Evolutionary conservation across 1,284 basidiomycete genomes (phyloP).

Genomic region (Irpex rosettiformis): DNA sequence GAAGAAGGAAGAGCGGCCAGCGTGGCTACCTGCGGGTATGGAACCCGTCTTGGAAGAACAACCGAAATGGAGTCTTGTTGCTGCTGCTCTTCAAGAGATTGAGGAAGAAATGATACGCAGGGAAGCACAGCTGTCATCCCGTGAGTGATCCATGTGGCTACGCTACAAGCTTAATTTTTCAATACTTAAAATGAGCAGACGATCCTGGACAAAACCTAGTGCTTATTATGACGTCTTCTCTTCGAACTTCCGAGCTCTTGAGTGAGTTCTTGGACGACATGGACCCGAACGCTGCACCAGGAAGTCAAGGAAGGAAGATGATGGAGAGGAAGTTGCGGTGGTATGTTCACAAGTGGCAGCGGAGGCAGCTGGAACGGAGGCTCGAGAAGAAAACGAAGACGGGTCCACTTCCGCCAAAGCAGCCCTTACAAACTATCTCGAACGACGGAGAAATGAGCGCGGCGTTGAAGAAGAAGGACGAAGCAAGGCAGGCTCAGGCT

Average conservation of each 20-base stretch:
- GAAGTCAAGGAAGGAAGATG: slow-evolving; percentile 66
- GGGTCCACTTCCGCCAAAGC: slow-evolving; percentile 4
- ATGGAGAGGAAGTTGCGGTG: slow-evolving; percentile 71
- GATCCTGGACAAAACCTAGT: slow-evolving; percentile 72
- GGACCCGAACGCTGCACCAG: slow-evolving; percentile 53
- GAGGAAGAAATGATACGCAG: slow-evolving; percentile 81
- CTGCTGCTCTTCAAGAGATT: slow-evolving; percentile 86
- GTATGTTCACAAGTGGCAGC: slow-evolving; percentile 84
- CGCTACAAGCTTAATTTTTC: background rate
- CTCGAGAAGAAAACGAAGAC: slow-evolving; percentile 25
- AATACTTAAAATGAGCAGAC: slow-evolving; percentile 30
- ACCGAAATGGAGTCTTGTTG: slow-evolving; percentile 91
- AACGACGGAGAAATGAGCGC: slow-evolving; percentile 46
- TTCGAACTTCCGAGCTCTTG: slow-evolving; percentile 71
- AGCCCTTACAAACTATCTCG: background rate
- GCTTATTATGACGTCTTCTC: slow-evolving; percentile 87
- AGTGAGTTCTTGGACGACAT: slow-evolving; percentile 76
- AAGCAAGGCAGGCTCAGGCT: slow-evolving; percentile 48
- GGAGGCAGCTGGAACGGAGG: slow-evolving; percentile 30
- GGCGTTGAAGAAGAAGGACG: slow-evolving; percentile 74
- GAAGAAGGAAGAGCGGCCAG: slow-evolving; percentile 19
- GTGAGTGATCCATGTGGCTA: slow-evolving; percentile 15
- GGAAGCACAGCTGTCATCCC: slow-evolving; percentile 37
- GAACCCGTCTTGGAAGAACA: slow-evolving; percentile 90
- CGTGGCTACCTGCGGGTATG: slow-evolving; percentile 77